Evolutionary conservation across 1,284 basidiomycete species (phyloP), one percentile per base, ranked within the genome.

Genomic region (Athelia psychrophila): DNA sequence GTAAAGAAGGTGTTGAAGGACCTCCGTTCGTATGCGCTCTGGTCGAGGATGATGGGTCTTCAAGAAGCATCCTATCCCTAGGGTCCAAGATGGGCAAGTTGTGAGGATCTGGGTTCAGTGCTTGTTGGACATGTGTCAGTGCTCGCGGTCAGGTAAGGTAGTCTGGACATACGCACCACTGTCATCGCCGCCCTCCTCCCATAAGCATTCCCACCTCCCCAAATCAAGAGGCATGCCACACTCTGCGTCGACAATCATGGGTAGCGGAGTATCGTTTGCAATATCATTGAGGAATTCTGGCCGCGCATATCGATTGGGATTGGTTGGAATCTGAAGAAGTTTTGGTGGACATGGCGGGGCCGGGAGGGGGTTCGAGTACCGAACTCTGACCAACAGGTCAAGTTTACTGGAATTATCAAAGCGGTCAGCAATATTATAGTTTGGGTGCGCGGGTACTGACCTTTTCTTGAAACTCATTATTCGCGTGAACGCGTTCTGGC

Each of bases 291-390:
- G 79, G 60, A 94, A 95, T 61, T 89, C 86, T 16, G 92, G 89
- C 24, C 81, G 81, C 20, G 91, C 88, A 69, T 96, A 93, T 36
- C 95, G 89, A 64, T 81, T 78, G 12, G 93, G 86, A 64, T 90
- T 83, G 27, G 95, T 96, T 24, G 88, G 84, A 51, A 97, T 88
- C 54, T 94, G 83, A 60, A 98, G 78, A 16, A 97, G 75, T 71
- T 96, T 96, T 35, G 95, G 94, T 13, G 95, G 94, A 76, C 92
- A 97, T 74, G 95, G 93, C 33, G 95, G 95, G 10, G 93, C 78
- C 2, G 95, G 95, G 2, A 98, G 81, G 3, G 93, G 93, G 72
- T 98, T 96, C 47, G 86, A 82, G 69, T 95, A 97, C 16, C 95
- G 88, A 24, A 96, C 93, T 51, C 92, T 85, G 51, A 96, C 91